Evolutionary conservation across 2,329 filamentous ascomycete species (phyloP).

Genomic region (Beauveria rudraprayagi): DNA sequence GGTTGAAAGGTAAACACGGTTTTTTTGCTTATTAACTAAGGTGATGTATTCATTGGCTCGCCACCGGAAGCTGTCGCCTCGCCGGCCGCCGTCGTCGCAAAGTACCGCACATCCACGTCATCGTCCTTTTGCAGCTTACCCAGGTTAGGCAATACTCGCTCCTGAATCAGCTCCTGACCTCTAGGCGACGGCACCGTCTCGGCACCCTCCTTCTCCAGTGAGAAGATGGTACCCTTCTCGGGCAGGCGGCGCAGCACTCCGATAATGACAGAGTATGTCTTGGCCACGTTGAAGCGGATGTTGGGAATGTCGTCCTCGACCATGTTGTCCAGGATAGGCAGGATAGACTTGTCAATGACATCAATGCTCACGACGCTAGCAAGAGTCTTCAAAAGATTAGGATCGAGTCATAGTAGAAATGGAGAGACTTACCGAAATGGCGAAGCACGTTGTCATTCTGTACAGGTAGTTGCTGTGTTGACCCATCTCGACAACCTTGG

Average conservation of each 20-base stretch:
- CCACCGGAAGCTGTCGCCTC: constrained; percentile 40
- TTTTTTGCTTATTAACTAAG: constrained; percentile 37
- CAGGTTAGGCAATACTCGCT: constrained; percentile 79
- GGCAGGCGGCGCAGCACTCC: constrained; percentile 87
- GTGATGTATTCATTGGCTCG: constrained; percentile 58
- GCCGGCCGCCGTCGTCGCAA: constrained; percentile 81
- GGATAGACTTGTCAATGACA: constrained; percentile 85
- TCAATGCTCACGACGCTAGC: constrained; percentile 87
- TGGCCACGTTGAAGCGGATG: constrained; percentile 98
- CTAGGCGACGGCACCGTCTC: constrained; percentile 57
- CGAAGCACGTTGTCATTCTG: constrained; percentile 99
- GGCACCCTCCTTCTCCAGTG: constrained; percentile 70
- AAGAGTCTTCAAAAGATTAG: constrained; percentile 59
- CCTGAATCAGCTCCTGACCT: constrained; percentile 73
- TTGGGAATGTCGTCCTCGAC: constrained; percentile 94
- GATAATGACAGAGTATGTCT: constrained; percentile 88
- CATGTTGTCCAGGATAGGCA: constrained; percentile 93
- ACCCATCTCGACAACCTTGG: constrained; percentile 98
- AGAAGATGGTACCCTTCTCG: constrained; percentile 76
- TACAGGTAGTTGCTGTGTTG: constrained; percentile 98
- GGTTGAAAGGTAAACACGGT: constrained; percentile 14
- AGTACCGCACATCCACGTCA: constrained; percentile 96
- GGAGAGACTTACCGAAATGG: constrained; percentile 71
- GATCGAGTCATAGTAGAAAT: not conserved
- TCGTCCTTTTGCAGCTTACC: constrained; percentile 96